A percentile compares a stretch with the other conserved stretches of the same genome.
Conservation (phyloP, 1,139 yeast genomes). For the Protomyces arabidopsidicola region DNA sequence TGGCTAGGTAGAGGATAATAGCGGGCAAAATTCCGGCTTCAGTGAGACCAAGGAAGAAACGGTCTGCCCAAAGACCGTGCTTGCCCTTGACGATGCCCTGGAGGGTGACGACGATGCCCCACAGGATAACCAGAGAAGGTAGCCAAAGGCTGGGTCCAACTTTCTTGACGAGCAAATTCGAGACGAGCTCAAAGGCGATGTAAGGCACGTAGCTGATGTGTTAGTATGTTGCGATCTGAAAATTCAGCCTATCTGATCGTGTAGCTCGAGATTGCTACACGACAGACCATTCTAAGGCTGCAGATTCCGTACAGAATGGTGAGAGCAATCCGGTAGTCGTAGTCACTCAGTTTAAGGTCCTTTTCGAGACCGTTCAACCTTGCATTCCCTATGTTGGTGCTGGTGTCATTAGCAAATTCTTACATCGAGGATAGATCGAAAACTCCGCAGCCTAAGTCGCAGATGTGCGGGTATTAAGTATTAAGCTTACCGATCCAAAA, state of each 20-base stretch:
- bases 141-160: constrained; percentile 64
- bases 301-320: constrained; percentile 53
- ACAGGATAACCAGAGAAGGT: constrained; percentile 40
- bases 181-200: constrained; percentile 58
- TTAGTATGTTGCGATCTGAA: background rate
- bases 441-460: background rate
- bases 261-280: background rate
- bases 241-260: background rate
- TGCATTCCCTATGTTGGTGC: constrained; percentile 56
- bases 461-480: background rate
- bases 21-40: constrained; percentile 65
- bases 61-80: constrained; percentile 55
- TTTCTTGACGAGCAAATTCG: constrained; percentile 57
- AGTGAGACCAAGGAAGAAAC: constrained; percentile 54
- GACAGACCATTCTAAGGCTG: background rate
- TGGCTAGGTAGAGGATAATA: constrained; percentile 59
- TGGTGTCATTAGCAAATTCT: background rate
- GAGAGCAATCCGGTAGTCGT: constrained; percentile 55
- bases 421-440: background rate
- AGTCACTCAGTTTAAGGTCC: constrained; percentile 52
- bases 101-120: constrained; percentile 60
- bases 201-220: constrained; percentile 49
- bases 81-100: constrained; percentile 58
- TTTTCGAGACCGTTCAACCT: constrained; percentile 58
- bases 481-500: background rate